Evolutionary conservation across 805 yeast genomes (phyloP), one percentile per base, ranked within the genome.

Genomic region (Yamadazyma laniorum): DNA sequence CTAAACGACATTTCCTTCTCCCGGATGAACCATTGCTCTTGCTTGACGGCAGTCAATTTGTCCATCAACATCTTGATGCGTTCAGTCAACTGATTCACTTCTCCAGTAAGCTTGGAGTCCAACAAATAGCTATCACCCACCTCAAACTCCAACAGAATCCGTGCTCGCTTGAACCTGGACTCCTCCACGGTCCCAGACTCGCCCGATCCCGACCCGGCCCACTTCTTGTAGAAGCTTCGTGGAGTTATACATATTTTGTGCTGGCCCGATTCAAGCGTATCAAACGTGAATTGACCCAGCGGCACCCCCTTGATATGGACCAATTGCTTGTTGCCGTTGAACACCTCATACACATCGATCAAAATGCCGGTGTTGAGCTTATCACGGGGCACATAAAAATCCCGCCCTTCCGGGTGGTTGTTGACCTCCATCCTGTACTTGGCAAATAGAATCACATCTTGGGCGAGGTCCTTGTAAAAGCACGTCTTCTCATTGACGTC

Each of bases 51-150:
- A 23, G 67, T 65, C 49, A 86, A 62, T 52, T 80, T 79, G 35
- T 71, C 67, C 53, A 72, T 77, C 57, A 86, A 66, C 40, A 68
- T 74, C 39, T 72, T 71, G 27, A 84, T 71, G 45, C 78, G 74
- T 43, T 73, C 74, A 16, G 76, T 74, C 51, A 83, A 62, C 11
- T 69, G 62, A 43, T 75, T 74, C 14, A 73, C 63, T 40, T 70
- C 71, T 47, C 71, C 74, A 40, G 72, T 71, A 50, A 75, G 71
- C 54, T 69, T 69, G 2, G 44, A 32, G 29, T 56, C 58, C 6
- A 52, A 17, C 7, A 42, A 25, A 13, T 31, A 39, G 17, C 52
- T 42, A 37, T 58, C 61, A 5, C 52, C 52, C 15, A 56, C 49
- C n/a, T 41, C 29, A 18, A 58, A 50, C 34, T 58, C 58, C 6